These are phyloP conservation scores for Jamesozyma spencerorum DNA, from an alignment of 805 yeast species.

Conservation along the genomic window DNA sequence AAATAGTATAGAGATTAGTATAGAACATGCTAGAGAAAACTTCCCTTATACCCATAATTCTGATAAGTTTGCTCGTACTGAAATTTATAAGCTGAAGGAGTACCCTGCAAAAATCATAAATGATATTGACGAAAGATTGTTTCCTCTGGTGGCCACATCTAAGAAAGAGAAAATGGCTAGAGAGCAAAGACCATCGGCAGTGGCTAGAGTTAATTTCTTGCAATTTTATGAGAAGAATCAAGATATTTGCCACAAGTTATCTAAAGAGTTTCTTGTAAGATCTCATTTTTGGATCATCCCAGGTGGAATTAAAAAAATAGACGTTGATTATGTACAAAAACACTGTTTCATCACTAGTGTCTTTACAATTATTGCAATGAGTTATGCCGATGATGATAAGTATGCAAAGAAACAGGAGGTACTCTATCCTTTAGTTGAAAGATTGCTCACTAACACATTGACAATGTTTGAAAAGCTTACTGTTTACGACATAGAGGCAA, in stretches of 20 bases:
- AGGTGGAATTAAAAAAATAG: slow-evolving; percentile 45
- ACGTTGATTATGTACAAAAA: slow-evolving; percentile 36
- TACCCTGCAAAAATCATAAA: slow-evolving; percentile 33
- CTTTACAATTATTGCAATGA: slow-evolving; percentile 45
- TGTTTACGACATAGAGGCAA: slow-evolving; percentile 54
- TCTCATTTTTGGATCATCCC: slow-evolving; percentile 57
- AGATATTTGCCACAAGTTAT: slow-evolving; percentile 36
- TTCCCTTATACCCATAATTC: background rate
- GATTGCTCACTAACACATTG: slow-evolving; percentile 40
- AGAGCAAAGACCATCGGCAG: slow-evolving; percentile 30
- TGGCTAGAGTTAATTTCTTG: slow-evolving; percentile 37
- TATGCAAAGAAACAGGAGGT: slow-evolving; percentile 40
- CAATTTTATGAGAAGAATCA: slow-evolving; percentile 38
- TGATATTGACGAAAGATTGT: slow-evolving; percentile 33
- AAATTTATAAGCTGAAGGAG: slow-evolving; percentile 22
- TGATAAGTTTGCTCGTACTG: background rate
- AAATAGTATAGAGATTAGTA: background rate
- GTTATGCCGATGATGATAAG: slow-evolving; percentile 44
- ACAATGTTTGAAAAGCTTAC: slow-evolving; percentile 43
- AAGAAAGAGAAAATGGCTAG: slow-evolving; percentile 23
- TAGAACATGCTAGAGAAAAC: background rate
- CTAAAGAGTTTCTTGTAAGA: slow-evolving; percentile 40
- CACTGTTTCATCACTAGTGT: slow-evolving; percentile 50
- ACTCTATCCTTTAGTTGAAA: slow-evolving; percentile 40
- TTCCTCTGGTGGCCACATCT: slow-evolving; percentile 27